Evolutionary conservation across 345 rosid species (phyloP), one percentile per base, ranked within the genome.

Genomic region (Atalantia buxifolia): DNA sequence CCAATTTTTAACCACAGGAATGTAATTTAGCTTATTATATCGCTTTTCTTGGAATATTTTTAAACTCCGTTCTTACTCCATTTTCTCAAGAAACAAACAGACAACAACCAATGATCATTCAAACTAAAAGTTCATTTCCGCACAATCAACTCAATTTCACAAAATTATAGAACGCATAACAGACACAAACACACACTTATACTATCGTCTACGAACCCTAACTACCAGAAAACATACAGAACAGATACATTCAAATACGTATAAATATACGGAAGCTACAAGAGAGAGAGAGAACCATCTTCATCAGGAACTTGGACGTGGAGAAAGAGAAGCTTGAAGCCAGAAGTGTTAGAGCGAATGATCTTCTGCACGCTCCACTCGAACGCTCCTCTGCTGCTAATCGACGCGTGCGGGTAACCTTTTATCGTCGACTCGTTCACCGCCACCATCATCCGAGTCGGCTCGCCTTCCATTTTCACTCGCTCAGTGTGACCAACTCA

Each of bases 291-390:
- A 38, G 63, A 79, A 96, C 98, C 99, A 83, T 96, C 97, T 89
- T 90, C 97, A 80, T 96, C 98, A 30, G 93, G 97, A 67, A 94
- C 97, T 88, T 94, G 99, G 50, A 91, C 99, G 56, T 92, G 99
- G 82, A 96, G 94, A 84, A 96, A 94, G 62, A 94, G 97, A 76
- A 96, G 89, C 87, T 85, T 91, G 88, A 92, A 96, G 22, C 91
- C 98, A 45, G 91, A 59, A 36, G 90, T 83, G 75, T 94, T 96
- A 12, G 92, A 88, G 61, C 93, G 90, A 31, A 96, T 91, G 80
- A 96, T 92, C 93, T 94, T 96, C 81, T 86, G 77, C 77, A 94
- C 83, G 38, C 93, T 90, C 99, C 99, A 96, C 67, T 91, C 97
- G 84, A 94, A 96, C 36, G 99, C 99, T 63, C 97, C 90, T 63